Conservation (phyloP, 306 rosid species). For the Quercus berberidifolia region DNA sequence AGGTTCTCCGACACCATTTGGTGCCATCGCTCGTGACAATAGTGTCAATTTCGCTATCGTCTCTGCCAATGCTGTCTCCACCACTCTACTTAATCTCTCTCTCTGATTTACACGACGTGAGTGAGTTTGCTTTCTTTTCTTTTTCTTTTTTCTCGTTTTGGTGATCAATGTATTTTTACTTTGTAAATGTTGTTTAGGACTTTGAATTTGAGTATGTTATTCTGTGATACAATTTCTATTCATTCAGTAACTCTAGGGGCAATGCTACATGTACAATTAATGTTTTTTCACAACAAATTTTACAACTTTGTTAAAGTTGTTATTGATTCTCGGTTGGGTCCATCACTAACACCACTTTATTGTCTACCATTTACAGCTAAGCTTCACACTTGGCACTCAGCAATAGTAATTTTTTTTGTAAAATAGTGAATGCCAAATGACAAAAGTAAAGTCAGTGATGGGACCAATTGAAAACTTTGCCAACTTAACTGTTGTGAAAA, state of each 20-base stretch:
- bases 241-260: too few relatives aligned
- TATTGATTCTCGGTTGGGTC: too few relatives aligned
- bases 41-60: constrained; percentile 79
- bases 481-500: too few relatives aligned
- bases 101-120: constrained; percentile 62
- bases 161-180: background rate
- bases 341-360: too few relatives aligned
- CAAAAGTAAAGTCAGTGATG: too few relatives aligned
- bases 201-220: background rate
- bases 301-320: too few relatives aligned
- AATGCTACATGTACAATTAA: background rate
- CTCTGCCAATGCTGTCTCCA: constrained; percentile 60
- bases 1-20: constrained; percentile 69
- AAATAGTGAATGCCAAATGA: too few relatives aligned
- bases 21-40: constrained; percentile 56
- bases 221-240: background rate
- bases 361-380: too few relatives aligned
- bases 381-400: too few relatives aligned
- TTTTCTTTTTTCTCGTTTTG: background rate
- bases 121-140: background rate
- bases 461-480: too few relatives aligned
- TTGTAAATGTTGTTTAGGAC: background rate
- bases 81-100: constrained; percentile 68
- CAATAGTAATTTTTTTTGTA: too few relatives aligned
- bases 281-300: too few relatives aligned